Evolutionary conservation across 1,284 basidiomycete genomes (phyloP), one percentile per base, ranked within the genome.

Genomic region (Peniophora sp.): DNA sequence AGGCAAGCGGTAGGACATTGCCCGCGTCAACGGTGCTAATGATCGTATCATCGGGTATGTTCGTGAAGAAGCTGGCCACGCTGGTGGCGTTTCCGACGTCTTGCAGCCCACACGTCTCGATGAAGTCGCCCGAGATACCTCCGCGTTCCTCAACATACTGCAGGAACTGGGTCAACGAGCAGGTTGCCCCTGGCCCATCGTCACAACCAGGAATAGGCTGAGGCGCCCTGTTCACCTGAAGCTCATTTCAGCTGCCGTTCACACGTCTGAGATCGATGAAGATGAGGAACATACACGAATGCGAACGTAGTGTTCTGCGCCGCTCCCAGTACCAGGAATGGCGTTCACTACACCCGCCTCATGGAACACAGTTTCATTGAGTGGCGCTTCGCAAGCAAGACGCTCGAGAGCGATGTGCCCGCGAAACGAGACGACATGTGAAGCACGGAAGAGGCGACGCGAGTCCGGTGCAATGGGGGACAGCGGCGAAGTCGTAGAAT

Each of bases 361-460:
- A 52, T 62, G 58, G n/a, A 54, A 47, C 37, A 63, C 59, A 18
- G 32, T 49, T 8, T 47, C 45, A 3, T 47, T 48, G 44, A 41
- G 47, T 10, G 55, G 45, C 24, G 47, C 15, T 17, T 55, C 55
- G 58, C 72, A 74, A 2, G 63, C 59, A 17, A 73, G 55, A 2
- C 69, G 62, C 55, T 74, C 72, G 11, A 73, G 56, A 1, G 71
- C 69, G 47, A 73, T 57, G 48, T 70, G 65, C 1, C 72, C 71
- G 2, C 66, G 59, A 60, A 74, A 73, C 5, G 66, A 59, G 12
- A 72, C 68, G 32, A 72, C 59, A 52, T 66, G 64, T 1, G 69
- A 69, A 3, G 70, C 59, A 44, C 68, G 67, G 61, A 73, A 73
- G 15, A 59, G 56, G 47, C 67, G 68, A 12, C 48, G 46, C 11